These are phyloP conservation scores for Acanthamoeba lenticulata DNA, from an alignment of 208 protist genomes.

Conservation along the genomic window DNA sequence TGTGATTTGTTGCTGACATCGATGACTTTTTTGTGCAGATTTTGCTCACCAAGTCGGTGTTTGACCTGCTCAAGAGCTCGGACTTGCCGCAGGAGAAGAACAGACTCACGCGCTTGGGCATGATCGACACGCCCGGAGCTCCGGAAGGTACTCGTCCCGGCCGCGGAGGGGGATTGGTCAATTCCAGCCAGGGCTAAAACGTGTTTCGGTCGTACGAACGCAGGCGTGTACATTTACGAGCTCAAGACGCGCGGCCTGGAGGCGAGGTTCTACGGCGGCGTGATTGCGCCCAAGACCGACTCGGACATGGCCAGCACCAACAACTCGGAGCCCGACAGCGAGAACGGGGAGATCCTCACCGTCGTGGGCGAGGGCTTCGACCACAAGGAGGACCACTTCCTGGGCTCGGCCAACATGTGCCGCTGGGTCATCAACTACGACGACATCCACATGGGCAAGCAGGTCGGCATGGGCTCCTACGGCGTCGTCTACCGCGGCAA, in stretches of 20 bases:
- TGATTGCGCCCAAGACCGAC: background rate
- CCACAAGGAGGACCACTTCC: slow-evolving; percentile 41
- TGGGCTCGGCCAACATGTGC: slow-evolving; percentile 47
- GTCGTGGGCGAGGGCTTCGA: background rate
- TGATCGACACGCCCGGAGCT: background rate
- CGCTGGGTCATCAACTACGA: slow-evolving; percentile 14
- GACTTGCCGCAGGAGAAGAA: slow-evolving; percentile 9
- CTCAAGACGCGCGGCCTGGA: background rate
- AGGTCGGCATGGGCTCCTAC: slow-evolving; percentile 38
- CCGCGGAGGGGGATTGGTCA: background rate
- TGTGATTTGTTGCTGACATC: too few relatives aligned
- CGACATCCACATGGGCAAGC: slow-evolving; percentile 28
- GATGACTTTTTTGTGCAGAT: too few relatives aligned
- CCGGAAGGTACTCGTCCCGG: background rate
- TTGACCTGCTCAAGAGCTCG: background rate
- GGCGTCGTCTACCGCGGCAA: slow-evolving; percentile 54
- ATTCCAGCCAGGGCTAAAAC: too few relatives aligned
- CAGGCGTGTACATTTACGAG: background rate
- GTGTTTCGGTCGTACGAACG: background rate
- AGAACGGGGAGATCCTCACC: background rate
- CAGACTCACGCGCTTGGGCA: background rate
- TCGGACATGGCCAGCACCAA: background rate
- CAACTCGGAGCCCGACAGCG: background rate
- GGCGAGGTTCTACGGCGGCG: slow-evolving; percentile 6
- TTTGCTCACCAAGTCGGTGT: background rate